These are phyloP conservation scores for Aspergillus jensenii DNA, from an alignment of 2,329 filamentous ascomycete species.

Conservation along the genomic window DNA sequence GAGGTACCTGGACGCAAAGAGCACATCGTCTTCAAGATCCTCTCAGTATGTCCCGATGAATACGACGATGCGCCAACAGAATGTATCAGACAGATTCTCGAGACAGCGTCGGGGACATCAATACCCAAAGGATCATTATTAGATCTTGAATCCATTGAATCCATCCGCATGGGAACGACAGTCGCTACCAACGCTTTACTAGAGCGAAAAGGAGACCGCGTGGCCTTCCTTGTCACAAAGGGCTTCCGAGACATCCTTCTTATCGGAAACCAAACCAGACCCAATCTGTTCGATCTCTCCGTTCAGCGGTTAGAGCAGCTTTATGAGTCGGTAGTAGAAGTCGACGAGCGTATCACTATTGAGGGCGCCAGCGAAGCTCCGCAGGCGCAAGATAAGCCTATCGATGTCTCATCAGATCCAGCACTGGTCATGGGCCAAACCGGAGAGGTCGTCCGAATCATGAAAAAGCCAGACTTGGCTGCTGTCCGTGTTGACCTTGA, in stretches of 20 bases:
- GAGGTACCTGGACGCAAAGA: constrained; percentile 8
- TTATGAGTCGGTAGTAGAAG: constrained; percentile 25
- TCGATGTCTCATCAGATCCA: constrained; percentile 53
- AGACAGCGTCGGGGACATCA: constrained; percentile 4
- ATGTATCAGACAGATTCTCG: constrained; percentile 12
- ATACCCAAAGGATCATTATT: constrained; percentile 9
- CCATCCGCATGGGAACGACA: constrained; percentile 85
- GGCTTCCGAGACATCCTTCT: constrained; percentile 80
- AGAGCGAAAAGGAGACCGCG: constrained; percentile 22
- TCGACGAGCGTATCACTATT: constrained; percentile 48
- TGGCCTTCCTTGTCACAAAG: constrained; percentile 57
- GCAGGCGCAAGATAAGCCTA: constrained; percentile 15
- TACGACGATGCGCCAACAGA: constrained; percentile 14
- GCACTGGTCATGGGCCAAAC: constrained; percentile 55
- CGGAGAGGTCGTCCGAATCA: constrained; percentile 64
- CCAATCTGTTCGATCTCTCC: constrained; percentile 81
- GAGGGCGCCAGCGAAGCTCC: constrained; percentile 23
- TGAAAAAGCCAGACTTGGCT: constrained; percentile 57
- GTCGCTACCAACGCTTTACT: constrained; percentile 81
- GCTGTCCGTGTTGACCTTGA: constrained; percentile 58
- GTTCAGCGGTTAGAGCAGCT: constrained; percentile 70
- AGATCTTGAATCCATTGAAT: constrained; percentile 19
- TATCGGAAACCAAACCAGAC: constrained; percentile 83
- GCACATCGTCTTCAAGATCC: constrained; percentile 13
- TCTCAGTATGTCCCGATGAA: constrained; percentile 12